phyloP scores from a whole-genome alignment of 371 early-diverging fungal species.

The Nematocida major region DNA sequence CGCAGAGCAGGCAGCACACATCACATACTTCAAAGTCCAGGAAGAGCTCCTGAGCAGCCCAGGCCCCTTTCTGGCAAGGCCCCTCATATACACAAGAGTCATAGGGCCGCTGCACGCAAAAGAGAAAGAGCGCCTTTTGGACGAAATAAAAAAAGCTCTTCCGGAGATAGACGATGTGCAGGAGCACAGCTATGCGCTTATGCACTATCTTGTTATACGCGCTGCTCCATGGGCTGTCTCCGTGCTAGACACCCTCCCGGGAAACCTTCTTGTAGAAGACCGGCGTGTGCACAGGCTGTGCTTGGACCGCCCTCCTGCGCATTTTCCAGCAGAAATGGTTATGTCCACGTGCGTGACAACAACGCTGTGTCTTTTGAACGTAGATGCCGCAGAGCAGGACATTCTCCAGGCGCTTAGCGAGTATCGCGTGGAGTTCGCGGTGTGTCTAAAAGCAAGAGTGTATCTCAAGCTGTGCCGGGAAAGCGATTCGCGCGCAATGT shows the following conservation, averaged over 20 bases:
- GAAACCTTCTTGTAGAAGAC: neutral
- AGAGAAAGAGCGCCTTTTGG: neutral
- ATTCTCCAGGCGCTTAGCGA: neutral
- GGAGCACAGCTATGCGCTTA: neutral
- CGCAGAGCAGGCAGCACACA: neutral
- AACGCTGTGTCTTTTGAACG: neutral
- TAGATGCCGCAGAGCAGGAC: neutral
- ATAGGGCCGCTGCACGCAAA: neutral
- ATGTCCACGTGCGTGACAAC: neutral
- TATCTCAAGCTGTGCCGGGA: neutral
- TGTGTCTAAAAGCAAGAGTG: neutral
- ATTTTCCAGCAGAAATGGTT: slow-evolving; percentile 3
- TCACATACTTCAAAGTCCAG: slow-evolving; percentile 9
- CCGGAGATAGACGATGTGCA: neutral
- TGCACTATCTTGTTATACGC: neutral
- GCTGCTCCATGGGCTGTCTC: neutral
- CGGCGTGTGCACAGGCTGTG: neutral
- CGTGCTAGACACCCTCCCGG: neutral
- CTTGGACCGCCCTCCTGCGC: neutral
- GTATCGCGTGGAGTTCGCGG: neutral
- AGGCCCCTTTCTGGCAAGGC: neutral
- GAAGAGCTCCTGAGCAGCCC: neutral
- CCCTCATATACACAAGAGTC: neutral
- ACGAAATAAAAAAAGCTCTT: neutral
- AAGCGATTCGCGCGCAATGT: neutral